A percentile compares a stretch with the other conserved stretches of the same genome.
These are phyloP conservation scores for Adansonia grandidieri DNA, from an alignment of 441 rosid species.

Conservation along the genomic window DNA sequence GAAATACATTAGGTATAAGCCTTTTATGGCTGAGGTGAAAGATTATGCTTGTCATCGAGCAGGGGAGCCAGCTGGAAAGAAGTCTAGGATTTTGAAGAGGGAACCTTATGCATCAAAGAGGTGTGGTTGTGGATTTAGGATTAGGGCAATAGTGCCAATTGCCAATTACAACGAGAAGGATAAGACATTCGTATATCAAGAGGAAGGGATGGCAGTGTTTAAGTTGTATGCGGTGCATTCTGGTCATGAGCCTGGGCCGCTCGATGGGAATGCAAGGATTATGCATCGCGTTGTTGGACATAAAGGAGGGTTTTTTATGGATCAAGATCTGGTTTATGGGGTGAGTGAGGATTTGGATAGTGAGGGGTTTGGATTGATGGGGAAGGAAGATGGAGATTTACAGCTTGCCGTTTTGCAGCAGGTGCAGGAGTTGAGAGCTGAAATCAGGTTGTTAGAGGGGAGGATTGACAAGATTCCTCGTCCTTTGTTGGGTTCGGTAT, in stretches of 20 bases:
- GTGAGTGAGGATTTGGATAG: conserved; percentile 79
- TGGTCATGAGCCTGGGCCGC: conserved; percentile 94
- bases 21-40: conserved; percentile 98
- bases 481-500: conserved; percentile 65
- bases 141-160: conserved; percentile 96
- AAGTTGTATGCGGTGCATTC: conserved; percentile 96
- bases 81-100: conserved; percentile 90
- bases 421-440: conserved; percentile 74
- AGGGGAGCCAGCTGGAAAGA: conserved; percentile 89
- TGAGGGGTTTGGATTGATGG: conserved; percentile 67
- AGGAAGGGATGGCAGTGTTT: conserved; percentile 92
- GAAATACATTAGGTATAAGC: conserved; percentile 95
- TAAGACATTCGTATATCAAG: conserved; percentile 90
- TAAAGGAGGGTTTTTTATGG: conserved; percentile 74
- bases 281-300: conserved; percentile 97
- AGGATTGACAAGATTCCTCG: conserved; percentile 66
- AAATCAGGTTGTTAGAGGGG: conserved; percentile 72
- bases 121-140: conserved; percentile 95
- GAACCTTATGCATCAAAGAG: conserved; percentile 97
- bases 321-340: conserved; percentile 81
- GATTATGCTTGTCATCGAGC: conserved; percentile 99
- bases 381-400: conserved; percentile 68
- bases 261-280: conserved; percentile 96
- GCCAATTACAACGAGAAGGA: conserved; percentile 94
- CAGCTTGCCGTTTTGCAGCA: conserved; percentile 75